Percentiles rank a stretch among this genome's conserved stretches.
These are phyloP conservation scores for barley (Hordeum vulgare) DNA, from an alignment of 176 grass and related monocot species.

Conservation along the genomic window MorexV3_pseudomolecules_assembly NC_058520.1:23446250-23446749, in stretches of 20 bases:
- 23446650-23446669: too few species aligned
- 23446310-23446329: background rate
- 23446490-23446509: background rate
- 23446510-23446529: background rate
- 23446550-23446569: background rate
- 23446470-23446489: background rate
- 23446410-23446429: background rate
- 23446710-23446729: too few species aligned
- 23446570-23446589: too few species aligned
- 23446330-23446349: background rate
- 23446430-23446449: background rate
- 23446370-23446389: background rate
- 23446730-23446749: too few species aligned
- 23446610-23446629: too few species aligned
- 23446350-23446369: background rate
- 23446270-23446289: background rate
- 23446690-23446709: too few species aligned
- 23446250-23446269: background rate
- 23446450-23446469: background rate
- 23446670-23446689: too few species aligned
- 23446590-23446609: too few species aligned
- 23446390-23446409: background rate
- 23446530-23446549: too few species aligned
- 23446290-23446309: background rate
- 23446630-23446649: too few species aligned